Conservation (phyloP, 2,329 filamentous ascomycete genomes). For the Arthrobotrys conoides region DNA sequence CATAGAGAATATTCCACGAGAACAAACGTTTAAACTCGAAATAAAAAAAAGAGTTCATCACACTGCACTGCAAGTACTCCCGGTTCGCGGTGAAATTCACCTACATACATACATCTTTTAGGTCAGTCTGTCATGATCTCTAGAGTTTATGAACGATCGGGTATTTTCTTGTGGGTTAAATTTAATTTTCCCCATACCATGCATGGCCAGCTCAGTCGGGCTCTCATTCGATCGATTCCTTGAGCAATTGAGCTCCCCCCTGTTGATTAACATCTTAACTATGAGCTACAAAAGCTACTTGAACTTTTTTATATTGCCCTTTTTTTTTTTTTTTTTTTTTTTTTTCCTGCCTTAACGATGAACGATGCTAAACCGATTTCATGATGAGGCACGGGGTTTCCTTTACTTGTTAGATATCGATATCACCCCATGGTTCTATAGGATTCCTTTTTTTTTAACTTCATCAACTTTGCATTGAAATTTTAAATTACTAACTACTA, state of each 20-base stretch:
- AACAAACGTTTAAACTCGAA: background rate
- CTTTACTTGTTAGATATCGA: background rate
- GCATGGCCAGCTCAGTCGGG: slow-evolving; percentile 5
- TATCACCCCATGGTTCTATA: slow-evolving; percentile 14
- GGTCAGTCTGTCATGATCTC: background rate
- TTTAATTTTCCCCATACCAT: background rate
- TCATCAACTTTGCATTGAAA: slow-evolving; percentile 11
- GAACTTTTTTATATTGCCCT: background rate
- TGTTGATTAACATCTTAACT: too few relatives aligned
- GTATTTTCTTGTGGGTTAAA: background rate
- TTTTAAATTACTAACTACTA: background rate
- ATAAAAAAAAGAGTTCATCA: background rate
- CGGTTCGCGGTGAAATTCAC: background rate
- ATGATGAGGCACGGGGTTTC: slow-evolving; percentile 5
- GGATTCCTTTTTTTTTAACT: slow-evolving; percentile 7
- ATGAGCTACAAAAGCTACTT: background rate
- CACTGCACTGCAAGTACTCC: background rate
- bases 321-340: background rate
- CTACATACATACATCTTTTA: background rate
- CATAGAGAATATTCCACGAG: slow-evolving; percentile 23
- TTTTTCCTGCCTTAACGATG: background rate
- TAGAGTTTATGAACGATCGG: background rate
- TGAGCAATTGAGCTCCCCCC: slow-evolving; percentile 5
- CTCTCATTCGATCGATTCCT: background rate
- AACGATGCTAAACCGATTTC: background rate